Percentiles rank a stretch among this genome's conserved stretches.
phyloP scores from a whole-genome alignment of 2,329 filamentous ascomycete genomes.

The Colletotrichum eremochloae region DNA sequence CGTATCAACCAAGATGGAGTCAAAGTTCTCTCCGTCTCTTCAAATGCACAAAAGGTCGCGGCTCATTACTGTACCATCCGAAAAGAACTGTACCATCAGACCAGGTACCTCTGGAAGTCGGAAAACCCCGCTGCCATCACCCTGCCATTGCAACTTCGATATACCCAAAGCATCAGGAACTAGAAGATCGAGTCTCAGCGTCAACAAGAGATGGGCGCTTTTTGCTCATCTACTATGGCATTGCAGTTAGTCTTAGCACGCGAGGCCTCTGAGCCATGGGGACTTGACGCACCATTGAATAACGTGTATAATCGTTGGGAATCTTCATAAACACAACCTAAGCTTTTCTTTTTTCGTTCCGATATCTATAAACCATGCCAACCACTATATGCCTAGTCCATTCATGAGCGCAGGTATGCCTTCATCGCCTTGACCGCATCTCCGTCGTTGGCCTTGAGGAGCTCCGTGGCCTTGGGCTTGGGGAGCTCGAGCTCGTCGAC shows the following conservation, averaged over 20 bases:
- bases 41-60: no score
- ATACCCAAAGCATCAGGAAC: no score
- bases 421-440: conserved; percentile 76
- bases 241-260: not conserved
- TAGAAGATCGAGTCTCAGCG: no score
- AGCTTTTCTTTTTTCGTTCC: conserved; percentile 1
- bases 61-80: no score
- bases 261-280: not conserved
- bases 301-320: conserved; percentile 18
- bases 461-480: conserved; percentile 79
- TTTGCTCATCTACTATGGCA: not conserved
- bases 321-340: conserved; percentile 17
- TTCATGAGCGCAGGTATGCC: conserved; percentile 59
- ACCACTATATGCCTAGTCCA: not conserved
- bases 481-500: conserved; percentile 79
- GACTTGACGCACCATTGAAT: conserved; percentile 28
- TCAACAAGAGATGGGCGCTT: not conserved
- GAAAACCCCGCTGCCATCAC: no score
- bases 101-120: no score
- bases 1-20: no score
- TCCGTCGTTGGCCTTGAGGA: conserved; percentile 79
- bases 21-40: no score
- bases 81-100: no score
- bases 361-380: conserved; percentile 16
- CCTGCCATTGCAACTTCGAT: no score